Percentiles rank a stretch among this genome's conserved stretches.
These are phyloP conservation scores for Ogataea henricii DNA, from an alignment of 805 yeast genomes.

Conservation along the genomic window DNA sequence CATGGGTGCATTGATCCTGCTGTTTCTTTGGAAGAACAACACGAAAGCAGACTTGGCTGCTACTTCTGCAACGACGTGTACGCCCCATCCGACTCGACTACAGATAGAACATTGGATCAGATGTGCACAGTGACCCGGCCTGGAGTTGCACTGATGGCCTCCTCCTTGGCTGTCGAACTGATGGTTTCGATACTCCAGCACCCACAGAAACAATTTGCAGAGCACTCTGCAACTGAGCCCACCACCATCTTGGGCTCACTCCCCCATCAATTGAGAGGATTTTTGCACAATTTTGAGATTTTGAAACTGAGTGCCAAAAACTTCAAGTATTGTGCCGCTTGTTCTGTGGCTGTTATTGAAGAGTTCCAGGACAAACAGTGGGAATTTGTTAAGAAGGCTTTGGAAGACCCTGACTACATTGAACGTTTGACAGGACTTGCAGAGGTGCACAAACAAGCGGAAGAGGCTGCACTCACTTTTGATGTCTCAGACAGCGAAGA, in stretches of 20 bases:
- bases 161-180: slow-evolving; percentile 84
- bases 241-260: slow-evolving; percentile 60
- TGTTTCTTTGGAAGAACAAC: slow-evolving; percentile 25
- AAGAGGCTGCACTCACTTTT: slow-evolving; percentile 43
- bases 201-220: slow-evolving; percentile 47
- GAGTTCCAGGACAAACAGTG: slow-evolving; percentile 61
- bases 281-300: slow-evolving; percentile 63
- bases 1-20: slow-evolving; percentile 60
- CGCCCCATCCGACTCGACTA: slow-evolving; percentile 87
- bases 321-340: slow-evolving; percentile 83
- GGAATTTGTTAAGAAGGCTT: slow-evolving; percentile 76
- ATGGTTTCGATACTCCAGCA: slow-evolving; percentile 75
- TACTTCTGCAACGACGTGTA: slow-evolving; percentile 95
- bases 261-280: slow-evolving; percentile 94
- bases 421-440: slow-evolving; percentile 81
- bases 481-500: slow-evolving; percentile 45
- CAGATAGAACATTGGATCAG: slow-evolving; percentile 89
- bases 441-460: slow-evolving; percentile 71
- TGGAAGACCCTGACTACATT: slow-evolving; percentile 64
- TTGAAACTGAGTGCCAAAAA: slow-evolving; percentile 69
- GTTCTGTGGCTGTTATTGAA: slow-evolving; percentile 62
- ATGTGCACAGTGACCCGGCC: slow-evolving; percentile 99
- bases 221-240: slow-evolving; percentile 28
- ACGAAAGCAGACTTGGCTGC: slow-evolving; percentile 69
- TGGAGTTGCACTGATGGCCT: slow-evolving; percentile 88